Conservation (phyloP, 805 yeast genomes). For the Starmerella vitae region DNA sequence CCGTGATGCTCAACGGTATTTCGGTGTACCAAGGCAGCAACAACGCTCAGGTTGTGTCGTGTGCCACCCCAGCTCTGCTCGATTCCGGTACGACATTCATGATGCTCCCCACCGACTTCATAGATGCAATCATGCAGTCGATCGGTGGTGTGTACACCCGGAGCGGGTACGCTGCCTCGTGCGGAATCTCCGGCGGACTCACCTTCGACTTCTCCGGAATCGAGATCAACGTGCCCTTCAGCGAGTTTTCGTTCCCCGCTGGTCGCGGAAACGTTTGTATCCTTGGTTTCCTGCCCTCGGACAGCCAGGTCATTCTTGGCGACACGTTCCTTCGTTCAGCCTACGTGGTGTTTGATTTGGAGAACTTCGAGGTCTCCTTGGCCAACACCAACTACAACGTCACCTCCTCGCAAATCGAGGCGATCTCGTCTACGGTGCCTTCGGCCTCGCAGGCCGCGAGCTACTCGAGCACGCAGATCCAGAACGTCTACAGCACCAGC, state of each 20-base stretch:
- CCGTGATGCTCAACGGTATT: slow-evolving; percentile 13
- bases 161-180: slow-evolving; percentile 29
- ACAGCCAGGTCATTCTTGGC: slow-evolving; percentile 38
- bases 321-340: slow-evolving; percentile 52
- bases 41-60: slow-evolving; percentile 3
- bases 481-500: slow-evolving; percentile 5
- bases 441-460: slow-evolving; percentile 20
- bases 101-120: slow-evolving; percentile 31
- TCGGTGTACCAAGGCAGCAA: slow-evolving; percentile 12
- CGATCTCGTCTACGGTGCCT: slow-evolving; percentile 23
- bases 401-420: slow-evolving; percentile 22
- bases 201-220: slow-evolving; percentile 41
- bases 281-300: slow-evolving; percentile 22
- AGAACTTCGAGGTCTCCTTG: slow-evolving; percentile 40
- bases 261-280: slow-evolving; percentile 14
- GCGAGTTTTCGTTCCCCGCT: slow-evolving; percentile 18
- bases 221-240: slow-evolving; percentile 34
- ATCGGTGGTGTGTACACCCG: slow-evolving; percentile 32
- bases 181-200: slow-evolving; percentile 27
- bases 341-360: slow-evolving; percentile 55
- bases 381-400: slow-evolving; percentile 34
- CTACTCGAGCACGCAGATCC: slow-evolving; percentile 13
- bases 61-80: slow-evolving; percentile 30
- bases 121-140: slow-evolving; percentile 24
- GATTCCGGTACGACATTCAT: slow-evolving; percentile 44